These are phyloP conservation scores for Kazachstania viticola DNA, from an alignment of 805 yeast species.

Conservation along the genomic window DNA sequence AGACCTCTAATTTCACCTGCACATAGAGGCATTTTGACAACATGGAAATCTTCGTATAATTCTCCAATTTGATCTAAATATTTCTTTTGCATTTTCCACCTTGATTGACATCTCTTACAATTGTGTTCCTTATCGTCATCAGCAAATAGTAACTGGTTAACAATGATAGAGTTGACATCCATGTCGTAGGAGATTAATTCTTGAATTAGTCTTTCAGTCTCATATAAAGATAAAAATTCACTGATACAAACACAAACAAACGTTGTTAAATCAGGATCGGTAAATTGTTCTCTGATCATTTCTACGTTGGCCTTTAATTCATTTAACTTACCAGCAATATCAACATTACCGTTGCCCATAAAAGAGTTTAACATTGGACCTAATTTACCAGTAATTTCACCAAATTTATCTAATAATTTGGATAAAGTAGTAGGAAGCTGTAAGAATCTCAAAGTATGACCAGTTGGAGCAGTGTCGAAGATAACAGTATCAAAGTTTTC, in stretches of 20 bases:
- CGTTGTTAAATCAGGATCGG: slow-evolving; percentile 91
- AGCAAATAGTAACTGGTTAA: slow-evolving; percentile 88
- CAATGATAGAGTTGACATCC: slow-evolving; percentile 94
- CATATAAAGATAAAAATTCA: slow-evolving; percentile 90
- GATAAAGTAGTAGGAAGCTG: slow-evolving; percentile 90
- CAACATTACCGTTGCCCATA: slow-evolving; percentile 59
- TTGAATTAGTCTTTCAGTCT: slow-evolving; percentile 95
- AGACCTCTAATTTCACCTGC: slow-evolving; percentile 94
- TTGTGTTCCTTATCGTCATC: slow-evolving; percentile 50
- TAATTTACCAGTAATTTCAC: slow-evolving; percentile 72
- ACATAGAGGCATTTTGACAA: slow-evolving; percentile 89
- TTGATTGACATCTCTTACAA: slow-evolving; percentile 83
- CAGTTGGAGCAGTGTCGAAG: slow-evolving; percentile 99
- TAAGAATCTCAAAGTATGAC: slow-evolving; percentile 90
- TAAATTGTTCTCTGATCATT: slow-evolving; percentile 89
- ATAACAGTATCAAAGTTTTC: slow-evolving; percentile 73
- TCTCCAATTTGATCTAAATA: slow-evolving; percentile 93
- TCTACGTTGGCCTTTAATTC: slow-evolving; percentile 35
- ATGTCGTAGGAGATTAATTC: slow-evolving; percentile 88
- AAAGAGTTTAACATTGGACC: slow-evolving; percentile 82
- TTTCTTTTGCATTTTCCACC: slow-evolving; percentile 93
- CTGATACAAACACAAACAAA: slow-evolving; percentile 95
- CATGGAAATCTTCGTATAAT: slow-evolving; percentile 91
- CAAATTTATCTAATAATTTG: slow-evolving; percentile 74
- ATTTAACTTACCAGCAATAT: slow-evolving; percentile 51